Base-by-base conservation (phyloP, 768 basidiomycete species). In the Leccinum incarnatum region DNA sequence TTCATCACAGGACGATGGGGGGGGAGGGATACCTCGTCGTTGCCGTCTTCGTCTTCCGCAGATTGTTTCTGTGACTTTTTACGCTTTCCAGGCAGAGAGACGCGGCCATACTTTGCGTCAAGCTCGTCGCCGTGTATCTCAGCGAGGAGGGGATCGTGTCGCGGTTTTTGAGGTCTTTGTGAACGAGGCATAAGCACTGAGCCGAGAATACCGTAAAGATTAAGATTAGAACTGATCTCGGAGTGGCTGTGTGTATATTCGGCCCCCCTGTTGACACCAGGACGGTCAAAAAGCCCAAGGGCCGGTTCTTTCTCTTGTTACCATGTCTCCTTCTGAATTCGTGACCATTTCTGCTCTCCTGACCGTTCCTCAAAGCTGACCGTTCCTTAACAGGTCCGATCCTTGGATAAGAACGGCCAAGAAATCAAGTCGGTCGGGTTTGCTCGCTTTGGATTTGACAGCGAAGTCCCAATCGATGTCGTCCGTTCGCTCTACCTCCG, bases 401-500 rank as follows among this genome's bases (percentile, higher is more conserved):
- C 83, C 34, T 73, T 89, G 60, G 92, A 91, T 73, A 89, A 89
- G 76, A 80, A 84, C 59, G 92, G 91, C 51, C 62, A 81, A 9
- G 87, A 87, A 69, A 93, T 95, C 67, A 83, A 78, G 55, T 78
- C 84, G 21, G 95, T 98, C 47, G 95, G 95, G 49, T 85, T 88
- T 69, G 75, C 88, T 62, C 84, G 88, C 56, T 97, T 97, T 65
- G 94, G 93, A 8, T 95, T 98, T 74, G 89, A 97, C 75, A 88
- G 88, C 66, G 84, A 88, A 66, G 91, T 95, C 61, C 72, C 88
- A 58, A 74, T 95, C 66, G 88, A 93, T 62, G 78, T 83, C 64
- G 84, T 96, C 54, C 89, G 95, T 53, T 84, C 88, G n/a, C 81
- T 97, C 49, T 96, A 96, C 76, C 83, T 97, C 45, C 85, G 91